These are phyloP conservation scores for Kurtzmaniella quercitrusa DNA, from an alignment of 1,139 yeast species.

Conservation along the genomic window DNA sequence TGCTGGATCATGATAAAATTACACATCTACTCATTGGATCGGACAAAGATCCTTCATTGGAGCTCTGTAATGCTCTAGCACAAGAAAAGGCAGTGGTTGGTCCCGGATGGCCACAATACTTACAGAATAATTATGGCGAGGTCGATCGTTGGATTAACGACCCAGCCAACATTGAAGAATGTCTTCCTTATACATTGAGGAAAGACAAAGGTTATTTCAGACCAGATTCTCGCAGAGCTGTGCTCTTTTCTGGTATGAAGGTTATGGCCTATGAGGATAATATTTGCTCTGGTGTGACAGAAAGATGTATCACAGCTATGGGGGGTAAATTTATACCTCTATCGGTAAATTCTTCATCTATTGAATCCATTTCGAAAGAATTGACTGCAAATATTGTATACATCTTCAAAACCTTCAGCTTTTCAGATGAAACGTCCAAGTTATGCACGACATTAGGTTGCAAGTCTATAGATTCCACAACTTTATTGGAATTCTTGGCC, in stretches of 20 bases:
- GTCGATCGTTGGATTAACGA: conserved; percentile 21
- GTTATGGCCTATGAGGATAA: background rate
- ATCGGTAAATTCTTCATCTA: background rate
- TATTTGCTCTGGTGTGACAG: conserved; percentile 10
- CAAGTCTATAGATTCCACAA: background rate
- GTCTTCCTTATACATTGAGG: conserved; percentile 14
- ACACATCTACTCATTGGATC: conserved; percentile 23
- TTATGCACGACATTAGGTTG: background rate
- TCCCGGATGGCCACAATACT: conserved; percentile 20
- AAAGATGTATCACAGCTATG: conserved; percentile 16
- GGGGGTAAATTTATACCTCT: conserved; percentile 11
- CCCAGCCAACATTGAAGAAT: conserved; percentile 11
- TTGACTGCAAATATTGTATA: background rate
- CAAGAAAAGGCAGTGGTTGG: conserved; percentile 25
- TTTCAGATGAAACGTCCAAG: background rate
- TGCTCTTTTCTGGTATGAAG: conserved; percentile 5
- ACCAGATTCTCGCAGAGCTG: conserved; percentile 14
- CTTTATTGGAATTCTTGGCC: background rate
- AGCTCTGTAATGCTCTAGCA: conserved; percentile 18
- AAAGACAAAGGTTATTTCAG: conserved; percentile 10
- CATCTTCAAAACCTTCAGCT: background rate
- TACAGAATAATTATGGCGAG: conserved; percentile 11
- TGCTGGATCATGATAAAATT: conserved; percentile 17
- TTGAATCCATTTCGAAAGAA: background rate
- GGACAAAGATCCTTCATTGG: conserved; percentile 9